These are phyloP conservation scores for Monosporascus ibericus DNA, from an alignment of 2,329 filamentous ascomycete species.

Conservation along the genomic window DNA sequence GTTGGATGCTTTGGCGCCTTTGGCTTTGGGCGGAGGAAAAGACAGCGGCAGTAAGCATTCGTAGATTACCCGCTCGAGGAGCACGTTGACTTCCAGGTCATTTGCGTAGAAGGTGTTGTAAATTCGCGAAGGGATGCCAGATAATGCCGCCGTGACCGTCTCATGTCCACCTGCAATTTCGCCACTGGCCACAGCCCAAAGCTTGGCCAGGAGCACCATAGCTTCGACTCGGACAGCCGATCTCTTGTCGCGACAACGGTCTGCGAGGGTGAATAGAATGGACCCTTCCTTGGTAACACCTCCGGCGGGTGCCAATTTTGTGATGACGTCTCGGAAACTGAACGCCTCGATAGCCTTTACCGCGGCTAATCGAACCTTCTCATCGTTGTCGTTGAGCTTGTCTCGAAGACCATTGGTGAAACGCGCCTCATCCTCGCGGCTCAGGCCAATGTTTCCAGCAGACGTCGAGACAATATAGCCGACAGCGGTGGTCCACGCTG, in stretches of 20 bases:
- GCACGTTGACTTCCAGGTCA: conserved; percentile 75
- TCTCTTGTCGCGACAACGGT: conserved; percentile 83
- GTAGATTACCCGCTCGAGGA: conserved; percentile 78
- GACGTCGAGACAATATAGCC: conserved; percentile 87
- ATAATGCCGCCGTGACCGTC: conserved; percentile 65
- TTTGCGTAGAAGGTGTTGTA: conserved; percentile 88
- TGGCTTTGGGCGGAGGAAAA: conserved; percentile 66
- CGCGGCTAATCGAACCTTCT: conserved; percentile 85
- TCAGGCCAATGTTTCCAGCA: conserved; percentile 82
- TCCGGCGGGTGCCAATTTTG: conserved; percentile 72
- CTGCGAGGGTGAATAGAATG: conserved; percentile 73
- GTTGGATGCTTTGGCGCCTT: conserved; percentile 55
- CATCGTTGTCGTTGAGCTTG: conserved; percentile 81
- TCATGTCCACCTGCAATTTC: conserved; percentile 83
- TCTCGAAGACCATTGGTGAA: conserved; percentile 71
- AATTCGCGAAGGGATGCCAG: conserved; percentile 76
- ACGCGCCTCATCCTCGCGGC: conserved; percentile 70
- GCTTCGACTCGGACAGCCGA: conserved; percentile 76
- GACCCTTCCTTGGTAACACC: conserved; percentile 71
- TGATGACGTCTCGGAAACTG: conserved; percentile 71
- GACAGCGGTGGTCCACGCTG: conserved; percentile 78
- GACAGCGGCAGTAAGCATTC: conserved; percentile 85
- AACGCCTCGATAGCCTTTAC: conserved; percentile 79
- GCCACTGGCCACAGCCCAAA: conserved; percentile 90
- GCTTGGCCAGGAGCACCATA: conserved; percentile 74